phyloP scores from a whole-genome alignment of 2,329 filamentous ascomycete species.

The Acrodontium crateriforme region DNA sequence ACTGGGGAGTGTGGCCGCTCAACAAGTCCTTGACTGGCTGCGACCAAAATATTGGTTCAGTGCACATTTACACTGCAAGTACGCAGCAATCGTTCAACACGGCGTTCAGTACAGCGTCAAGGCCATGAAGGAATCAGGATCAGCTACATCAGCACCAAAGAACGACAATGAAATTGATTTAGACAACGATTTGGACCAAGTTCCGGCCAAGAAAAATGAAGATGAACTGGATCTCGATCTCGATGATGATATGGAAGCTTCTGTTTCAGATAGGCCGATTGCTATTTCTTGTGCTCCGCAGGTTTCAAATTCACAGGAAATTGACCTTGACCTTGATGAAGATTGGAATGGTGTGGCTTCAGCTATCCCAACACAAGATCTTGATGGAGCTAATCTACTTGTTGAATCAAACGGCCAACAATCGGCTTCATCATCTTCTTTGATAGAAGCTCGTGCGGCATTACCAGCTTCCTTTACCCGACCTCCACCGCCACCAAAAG shows the following conservation, averaged over 20 bases:
- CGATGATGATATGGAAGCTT: constrained; percentile 18
- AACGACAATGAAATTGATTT: constrained; percentile 23
- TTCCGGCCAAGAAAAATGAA: constrained; percentile 34
- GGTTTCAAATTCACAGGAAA: constrained; percentile 27
- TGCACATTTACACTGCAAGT: constrained; percentile 86
- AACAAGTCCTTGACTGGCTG: constrained; percentile 65
- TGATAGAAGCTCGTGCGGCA: constrained; percentile 42
- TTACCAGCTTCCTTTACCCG: constrained; percentile 59
- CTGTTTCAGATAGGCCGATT: constrained; percentile 2
- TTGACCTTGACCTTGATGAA: constrained; percentile 24
- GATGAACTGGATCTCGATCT: constrained; percentile 50
- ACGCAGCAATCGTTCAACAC: constrained; percentile 48
- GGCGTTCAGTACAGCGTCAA: constrained; percentile 31
- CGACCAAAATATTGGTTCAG: constrained; percentile 78
- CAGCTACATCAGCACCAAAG: neutral
- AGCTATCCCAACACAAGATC: constrained; percentile 10
- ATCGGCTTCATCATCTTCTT: neutral
- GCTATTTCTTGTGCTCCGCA: too few species aligned
- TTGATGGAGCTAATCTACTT: constrained; percentile 14
- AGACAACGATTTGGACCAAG: constrained; percentile 3
- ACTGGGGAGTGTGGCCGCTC: constrained; percentile 68
- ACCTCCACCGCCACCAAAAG: constrained; percentile 7
- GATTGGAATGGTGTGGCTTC: constrained; percentile 13
- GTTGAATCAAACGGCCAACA: constrained; percentile 7
- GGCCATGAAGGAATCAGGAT: constrained; percentile 33